A percentile compares a stretch with the other conserved stretches of the same genome.
Evolutionary conservation across 208 protist genomes (phyloP).

Genomic region (Leishmania tarentolae): DNA sequence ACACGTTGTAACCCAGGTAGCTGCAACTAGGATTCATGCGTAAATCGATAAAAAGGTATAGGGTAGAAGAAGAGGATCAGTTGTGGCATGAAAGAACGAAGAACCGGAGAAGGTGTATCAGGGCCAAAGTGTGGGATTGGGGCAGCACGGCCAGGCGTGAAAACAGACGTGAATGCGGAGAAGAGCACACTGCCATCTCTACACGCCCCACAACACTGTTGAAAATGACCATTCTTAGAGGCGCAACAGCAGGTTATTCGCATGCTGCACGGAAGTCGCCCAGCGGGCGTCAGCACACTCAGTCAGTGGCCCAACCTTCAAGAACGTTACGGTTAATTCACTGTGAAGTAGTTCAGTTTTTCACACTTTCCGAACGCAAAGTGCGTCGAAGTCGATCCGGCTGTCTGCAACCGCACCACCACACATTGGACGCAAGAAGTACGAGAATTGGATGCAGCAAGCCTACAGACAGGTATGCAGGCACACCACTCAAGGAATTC

Average conservation of each 20-base stretch:
- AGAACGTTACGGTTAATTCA: background rate
- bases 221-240: background rate
- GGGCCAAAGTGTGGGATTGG: too few species aligned
- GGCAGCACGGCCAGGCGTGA: background rate
- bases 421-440: background rate
- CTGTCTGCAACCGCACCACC: background rate
- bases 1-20: too few species aligned
- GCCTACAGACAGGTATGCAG: background rate
- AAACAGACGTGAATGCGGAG: background rate
- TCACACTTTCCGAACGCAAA: background rate
- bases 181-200: background rate
- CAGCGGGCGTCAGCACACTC: background rate
- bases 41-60: background rate
- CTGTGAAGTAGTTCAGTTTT: background rate
- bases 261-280: background rate
- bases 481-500: too few species aligned
- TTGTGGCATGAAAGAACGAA: background rate
- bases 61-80: background rate
- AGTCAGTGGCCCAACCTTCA: background rate
- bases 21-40: background rate
- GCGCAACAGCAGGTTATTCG: background rate
- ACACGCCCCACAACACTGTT: background rate
- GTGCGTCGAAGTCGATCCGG: background rate
- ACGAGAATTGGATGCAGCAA: background rate
- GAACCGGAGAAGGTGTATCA: background rate